phyloP scores from a whole-genome alignment of 2,329 filamentous ascomycete species.

The Lojkania enalia region DNA sequence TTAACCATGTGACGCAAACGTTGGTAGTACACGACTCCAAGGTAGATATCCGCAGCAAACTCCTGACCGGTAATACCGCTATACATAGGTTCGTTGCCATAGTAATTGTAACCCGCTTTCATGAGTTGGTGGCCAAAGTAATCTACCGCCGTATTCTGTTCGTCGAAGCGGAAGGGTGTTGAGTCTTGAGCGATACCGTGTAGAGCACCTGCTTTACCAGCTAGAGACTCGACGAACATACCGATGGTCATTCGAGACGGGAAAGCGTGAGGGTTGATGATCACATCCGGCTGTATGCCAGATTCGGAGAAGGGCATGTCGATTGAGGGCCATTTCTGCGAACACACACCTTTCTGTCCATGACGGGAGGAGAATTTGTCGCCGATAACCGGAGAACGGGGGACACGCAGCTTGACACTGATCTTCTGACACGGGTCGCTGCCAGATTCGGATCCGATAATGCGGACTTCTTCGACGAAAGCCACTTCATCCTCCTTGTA shows the following conservation, averaged over 20 bases:
- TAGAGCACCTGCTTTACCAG: constrained; percentile 90
- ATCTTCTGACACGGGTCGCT: constrained; percentile 83
- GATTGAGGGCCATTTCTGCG: constrained; percentile 89
- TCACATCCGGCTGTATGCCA: constrained; percentile 94
- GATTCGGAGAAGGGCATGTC: constrained; percentile 98
- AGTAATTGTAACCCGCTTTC: constrained; percentile 96
- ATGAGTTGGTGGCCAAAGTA: constrained; percentile 95
- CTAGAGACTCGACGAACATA: constrained; percentile 97
- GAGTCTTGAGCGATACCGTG: constrained; percentile 96
- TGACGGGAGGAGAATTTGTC: constrained; percentile 99
- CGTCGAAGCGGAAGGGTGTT: constrained; percentile 92
- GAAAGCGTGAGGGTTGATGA: constrained; percentile 99
- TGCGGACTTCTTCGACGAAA: constrained; percentile 88
- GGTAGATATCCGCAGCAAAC: constrained; percentile 91
- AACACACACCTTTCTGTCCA: constrained; percentile 96
- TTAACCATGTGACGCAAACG: constrained; percentile 99
- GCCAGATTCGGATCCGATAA: constrained; percentile 84
- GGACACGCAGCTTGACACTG: constrained; percentile 90
- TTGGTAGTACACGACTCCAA: constrained; percentile 98
- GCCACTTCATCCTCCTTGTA: constrained; percentile 91
- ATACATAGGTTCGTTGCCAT: constrained; percentile 99
- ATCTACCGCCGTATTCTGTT: constrained; percentile 87
- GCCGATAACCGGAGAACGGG: constrained; percentile 87
- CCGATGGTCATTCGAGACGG: constrained; percentile 99
- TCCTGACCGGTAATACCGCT: constrained; percentile 95